Conservation (phyloP, 352 stramenopile species). For the Phytophthora pistaciae region DNA sequence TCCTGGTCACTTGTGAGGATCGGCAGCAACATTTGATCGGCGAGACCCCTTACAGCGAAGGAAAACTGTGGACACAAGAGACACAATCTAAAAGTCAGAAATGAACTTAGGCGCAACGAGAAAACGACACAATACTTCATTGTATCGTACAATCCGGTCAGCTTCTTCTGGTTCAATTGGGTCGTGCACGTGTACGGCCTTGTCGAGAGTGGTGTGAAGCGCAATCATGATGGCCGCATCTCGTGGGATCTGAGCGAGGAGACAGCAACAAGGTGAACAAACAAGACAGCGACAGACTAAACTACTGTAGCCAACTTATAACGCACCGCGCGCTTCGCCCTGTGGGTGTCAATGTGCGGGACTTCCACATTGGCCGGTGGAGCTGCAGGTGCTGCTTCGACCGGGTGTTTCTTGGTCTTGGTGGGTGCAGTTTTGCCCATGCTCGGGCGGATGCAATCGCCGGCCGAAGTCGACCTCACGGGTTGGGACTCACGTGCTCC, state of each 20-base stretch:
- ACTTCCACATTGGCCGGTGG: constrained; percentile 11
- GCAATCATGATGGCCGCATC: constrained; percentile 17
- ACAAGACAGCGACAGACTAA: background rate
- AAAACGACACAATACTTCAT: background rate
- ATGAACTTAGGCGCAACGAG: background rate
- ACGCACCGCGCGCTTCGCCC: constrained; percentile 17
- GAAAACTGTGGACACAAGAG: constrained; percentile 19
- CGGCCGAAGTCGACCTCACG: background rate
- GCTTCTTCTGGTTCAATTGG: constrained; percentile 31
- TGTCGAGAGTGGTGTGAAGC: constrained; percentile 13
- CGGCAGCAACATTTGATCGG: constrained; percentile 29
- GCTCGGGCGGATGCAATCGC: background rate
- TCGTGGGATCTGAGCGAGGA: constrained; percentile 13
- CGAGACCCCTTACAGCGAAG: constrained; percentile 21
- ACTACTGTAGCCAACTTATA: too few species aligned
- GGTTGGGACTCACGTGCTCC: background rate
- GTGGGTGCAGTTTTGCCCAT: constrained; percentile 18
- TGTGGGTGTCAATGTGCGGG: constrained; percentile 8
- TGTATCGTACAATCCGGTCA: constrained; percentile 23
- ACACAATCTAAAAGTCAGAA: background rate
- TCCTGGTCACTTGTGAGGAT: constrained; percentile 24
- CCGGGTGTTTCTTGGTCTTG: constrained; percentile 4
- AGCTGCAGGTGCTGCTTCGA: background rate
- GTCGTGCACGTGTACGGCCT: constrained; percentile 20
- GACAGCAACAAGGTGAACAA: background rate